A percentile compares a stretch with the other conserved stretches of the same genome.
These are phyloP conservation scores for Posidonia australis DNA, from an alignment of 106 monocot species.

Conservation along the genomic window DNA sequence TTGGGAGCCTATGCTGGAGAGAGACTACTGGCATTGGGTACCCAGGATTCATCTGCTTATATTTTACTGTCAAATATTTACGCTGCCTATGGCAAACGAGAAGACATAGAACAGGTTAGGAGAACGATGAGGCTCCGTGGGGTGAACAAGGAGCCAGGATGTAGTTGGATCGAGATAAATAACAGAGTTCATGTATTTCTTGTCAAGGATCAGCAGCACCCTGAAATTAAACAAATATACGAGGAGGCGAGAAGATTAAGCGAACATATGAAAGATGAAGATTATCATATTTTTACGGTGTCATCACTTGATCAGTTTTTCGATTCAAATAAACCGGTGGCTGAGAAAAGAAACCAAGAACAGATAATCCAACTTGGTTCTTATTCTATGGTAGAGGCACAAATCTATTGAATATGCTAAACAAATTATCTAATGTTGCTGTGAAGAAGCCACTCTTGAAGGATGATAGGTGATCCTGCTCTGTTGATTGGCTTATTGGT, in stretches of 20 bases:
- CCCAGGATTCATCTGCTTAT: conserved; percentile 47
- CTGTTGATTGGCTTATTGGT: too few relatives aligned
- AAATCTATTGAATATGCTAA: too few relatives aligned
- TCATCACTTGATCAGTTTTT: too few relatives aligned
- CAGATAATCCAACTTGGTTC: too few relatives aligned
- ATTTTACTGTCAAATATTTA: conserved; percentile 57
- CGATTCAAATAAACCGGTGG: too few relatives aligned
- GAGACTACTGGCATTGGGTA: conserved; percentile 45
- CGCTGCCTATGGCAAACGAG: conserved; percentile 41
- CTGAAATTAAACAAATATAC: conserved; percentile 28
- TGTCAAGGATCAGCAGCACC: conserved; percentile 40
- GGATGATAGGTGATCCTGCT: too few relatives aligned
- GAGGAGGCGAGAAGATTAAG: conserved; percentile 25
- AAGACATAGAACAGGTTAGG: conserved; percentile 47
- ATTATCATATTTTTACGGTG: too few relatives aligned
- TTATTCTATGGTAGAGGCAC: too few relatives aligned
- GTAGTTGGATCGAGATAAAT: conserved; percentile 66
- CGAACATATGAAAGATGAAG: conserved; percentile 46
- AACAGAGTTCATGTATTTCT: conserved; percentile 55
- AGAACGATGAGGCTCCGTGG: conserved; percentile 39
- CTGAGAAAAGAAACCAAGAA: too few relatives aligned
- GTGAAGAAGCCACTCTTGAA: too few relatives aligned
- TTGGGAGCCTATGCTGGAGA: conserved; percentile 65
- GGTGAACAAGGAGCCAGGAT: conserved; percentile 60
- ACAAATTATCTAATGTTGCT: too few relatives aligned